phyloP scores from a whole-genome alignment of 495 filamentous ascomycete species.

The Xylaria acuta region DNA sequence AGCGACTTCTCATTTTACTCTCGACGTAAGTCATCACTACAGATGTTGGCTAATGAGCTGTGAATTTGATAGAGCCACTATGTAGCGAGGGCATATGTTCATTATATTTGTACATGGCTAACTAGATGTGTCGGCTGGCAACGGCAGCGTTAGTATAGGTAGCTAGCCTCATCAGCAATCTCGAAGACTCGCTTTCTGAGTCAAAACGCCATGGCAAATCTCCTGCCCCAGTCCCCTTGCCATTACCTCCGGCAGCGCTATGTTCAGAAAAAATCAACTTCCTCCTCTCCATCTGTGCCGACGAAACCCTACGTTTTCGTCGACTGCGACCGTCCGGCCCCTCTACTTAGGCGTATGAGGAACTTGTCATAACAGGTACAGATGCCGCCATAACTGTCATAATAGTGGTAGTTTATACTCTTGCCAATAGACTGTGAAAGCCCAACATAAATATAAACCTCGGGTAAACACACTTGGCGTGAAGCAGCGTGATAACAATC shows the following conservation, averaged over 20 bases:
- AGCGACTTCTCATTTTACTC: neutral
- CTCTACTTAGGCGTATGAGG: neutral
- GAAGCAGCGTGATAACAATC: neutral
- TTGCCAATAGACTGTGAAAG: neutral
- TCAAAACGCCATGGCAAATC: slow-evolving; percentile 28
- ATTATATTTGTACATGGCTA: slow-evolving; percentile 30
- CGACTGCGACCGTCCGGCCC: neutral
- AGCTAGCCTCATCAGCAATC: slow-evolving; percentile 18
- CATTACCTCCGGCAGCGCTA: slow-evolving; percentile 40
- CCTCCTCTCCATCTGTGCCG: neutral
- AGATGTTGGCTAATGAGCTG: too few relatives aligned
- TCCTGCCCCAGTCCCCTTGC: slow-evolving; percentile 29
- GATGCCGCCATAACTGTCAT: neutral
- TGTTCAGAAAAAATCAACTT: slow-evolving; percentile 45
- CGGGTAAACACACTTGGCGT: neutral
- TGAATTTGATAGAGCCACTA: neutral
- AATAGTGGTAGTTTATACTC: neutral
- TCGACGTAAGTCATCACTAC: neutral
- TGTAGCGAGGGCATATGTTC: slow-evolving; percentile 26
- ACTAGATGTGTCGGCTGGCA: slow-evolving; percentile 15
- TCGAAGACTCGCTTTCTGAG: slow-evolving; percentile 1
- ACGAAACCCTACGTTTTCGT: slow-evolving; percentile 1
- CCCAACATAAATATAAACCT: neutral
- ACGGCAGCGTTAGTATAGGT: slow-evolving; percentile 14
- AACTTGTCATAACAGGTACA: neutral